Base-by-base conservation (phyloP, 2,329 filamentous ascomycete genomes). In the Stachybotrys chlorohalonatus region DNA sequence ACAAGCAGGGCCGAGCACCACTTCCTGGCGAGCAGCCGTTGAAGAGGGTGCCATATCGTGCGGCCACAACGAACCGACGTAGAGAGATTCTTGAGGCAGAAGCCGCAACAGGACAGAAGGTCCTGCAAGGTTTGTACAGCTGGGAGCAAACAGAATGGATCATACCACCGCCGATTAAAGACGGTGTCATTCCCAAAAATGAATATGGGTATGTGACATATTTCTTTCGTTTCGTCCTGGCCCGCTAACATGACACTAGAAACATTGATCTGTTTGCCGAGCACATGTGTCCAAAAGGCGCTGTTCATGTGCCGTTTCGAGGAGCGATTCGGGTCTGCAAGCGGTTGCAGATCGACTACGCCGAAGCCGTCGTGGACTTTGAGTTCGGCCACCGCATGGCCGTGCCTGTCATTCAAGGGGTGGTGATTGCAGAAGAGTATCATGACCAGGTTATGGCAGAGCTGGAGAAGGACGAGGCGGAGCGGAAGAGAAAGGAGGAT, bases 191-290 rank as follows among this genome's bases (percentile, higher is more conserved):
- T 57, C 94, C 94, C 0, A 95, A 94, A 70, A 99, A 99, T 63
- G 84, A 85, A 42, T 99, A 93, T 63, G 93, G 93, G 73, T 74
- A 65, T 49, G 66, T 59, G 2, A 6, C 15, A 11, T 11, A 31
- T 2, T 11, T 1, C 11, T 31, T 6, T 47, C 15, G n/a, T 31
- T 7, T 36, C 16, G 15, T 7, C 11, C 11, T 32, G 16, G 30
- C 24, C 42, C 32, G 53, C 63, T 71, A 56, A 70, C 54, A 24
- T 17, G 1, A 7, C 5, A 9, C 3, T 13, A 75, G 73, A 8
- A 99, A 99, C 61, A 97, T 99, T 58, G 94, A 99, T 68, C 83
- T 96, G 54, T 99, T 95, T 67, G 92, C 89, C 0, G 87, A 90
- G 46, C 91, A 90, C 58, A 97, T 99, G 94, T 86, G 95, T 31